Percentiles rank a stretch among this genome's conserved stretches.
Evolutionary conservation across 768 basidiomycete species (phyloP).

Genomic region (Mycena vitilis): DNA sequence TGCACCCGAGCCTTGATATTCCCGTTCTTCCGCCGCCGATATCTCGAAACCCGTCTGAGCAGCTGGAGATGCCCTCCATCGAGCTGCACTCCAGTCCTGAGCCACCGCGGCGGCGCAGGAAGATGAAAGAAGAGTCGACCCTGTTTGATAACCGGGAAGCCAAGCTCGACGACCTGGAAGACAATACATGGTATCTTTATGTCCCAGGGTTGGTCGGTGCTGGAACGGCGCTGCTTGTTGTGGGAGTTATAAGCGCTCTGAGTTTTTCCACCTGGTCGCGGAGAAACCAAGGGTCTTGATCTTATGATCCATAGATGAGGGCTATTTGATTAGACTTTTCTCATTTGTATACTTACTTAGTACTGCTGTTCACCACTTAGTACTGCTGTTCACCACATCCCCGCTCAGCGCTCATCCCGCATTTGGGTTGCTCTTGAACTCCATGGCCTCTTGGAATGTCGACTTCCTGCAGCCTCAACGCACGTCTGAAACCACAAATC

Average conservation of each 20-base stretch:
- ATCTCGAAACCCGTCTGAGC: slow-evolving; percentile 47
- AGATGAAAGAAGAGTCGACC: slow-evolving; percentile 64
- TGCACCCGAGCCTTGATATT: slow-evolving; percentile 75
- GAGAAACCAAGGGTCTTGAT: slow-evolving; percentile 70
- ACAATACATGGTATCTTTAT: slow-evolving; percentile 84
- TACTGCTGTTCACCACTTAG: not conserved
- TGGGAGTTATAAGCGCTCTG: slow-evolving; percentile 81
- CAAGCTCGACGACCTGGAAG: slow-evolving; percentile 65
- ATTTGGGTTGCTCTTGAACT: slow-evolving; percentile 18
- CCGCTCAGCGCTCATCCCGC: not conserved
- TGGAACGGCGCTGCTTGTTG: slow-evolving; percentile 84
- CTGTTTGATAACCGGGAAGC: slow-evolving; percentile 55
- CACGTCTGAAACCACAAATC: slow-evolving; percentile 35
- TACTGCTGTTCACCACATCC: not conserved
- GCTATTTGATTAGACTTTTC: slow-evolving; percentile 20
- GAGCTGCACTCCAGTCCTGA: slow-evolving; percentile 55
- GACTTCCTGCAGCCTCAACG: slow-evolving; percentile 49
- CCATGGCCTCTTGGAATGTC: slow-evolving; percentile 53
- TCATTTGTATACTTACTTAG: slow-evolving; percentile 11
- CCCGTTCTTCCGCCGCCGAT: slow-evolving; percentile 69
- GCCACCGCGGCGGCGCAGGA: slow-evolving; percentile 61
- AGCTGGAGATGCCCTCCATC: slow-evolving; percentile 77
- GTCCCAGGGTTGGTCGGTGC: slow-evolving; percentile 85
- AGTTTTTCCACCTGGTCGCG: slow-evolving; percentile 79
- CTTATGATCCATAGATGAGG: slow-evolving; percentile 5